Conservation (phyloP, 257 asterid species). For the Cordia subcordata region DNA sequence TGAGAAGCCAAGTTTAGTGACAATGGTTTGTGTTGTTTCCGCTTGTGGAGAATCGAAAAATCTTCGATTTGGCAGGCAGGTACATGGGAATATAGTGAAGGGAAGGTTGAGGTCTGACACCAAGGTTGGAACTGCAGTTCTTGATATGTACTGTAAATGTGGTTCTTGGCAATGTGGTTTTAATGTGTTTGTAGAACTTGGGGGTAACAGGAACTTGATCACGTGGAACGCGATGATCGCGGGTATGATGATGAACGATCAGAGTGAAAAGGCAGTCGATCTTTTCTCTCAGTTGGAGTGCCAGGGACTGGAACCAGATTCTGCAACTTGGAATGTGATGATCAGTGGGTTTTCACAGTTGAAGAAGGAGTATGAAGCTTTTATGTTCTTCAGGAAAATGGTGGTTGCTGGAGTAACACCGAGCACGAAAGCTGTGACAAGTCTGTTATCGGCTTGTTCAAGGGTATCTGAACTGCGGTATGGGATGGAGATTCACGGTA, state of each 20-base stretch:
- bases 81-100: constrained; percentile 57
- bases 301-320: constrained; percentile 54
- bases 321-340: constrained; percentile 81
- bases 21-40: constrained; percentile 57
- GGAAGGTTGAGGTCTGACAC: constrained; percentile 28
- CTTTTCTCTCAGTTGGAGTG: constrained; percentile 48
- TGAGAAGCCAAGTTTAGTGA: constrained; percentile 48
- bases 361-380: constrained; percentile 49
- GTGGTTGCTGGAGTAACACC: constrained; percentile 37
- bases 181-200: constrained; percentile 51
- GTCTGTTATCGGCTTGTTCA: constrained; percentile 67
- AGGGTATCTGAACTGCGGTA: constrained; percentile 30
- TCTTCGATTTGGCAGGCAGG: constrained; percentile 58
- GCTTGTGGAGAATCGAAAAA: constrained; percentile 57
- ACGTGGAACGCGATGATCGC: constrained; percentile 88
- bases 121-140: constrained; percentile 63
- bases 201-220: constrained; percentile 41
- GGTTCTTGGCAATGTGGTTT: constrained; percentile 62
- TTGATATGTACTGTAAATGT: constrained; percentile 84
- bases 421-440: constrained; percentile 44
- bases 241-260: constrained; percentile 69
- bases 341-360: constrained; percentile 66
- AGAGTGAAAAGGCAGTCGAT: constrained; percentile 41
- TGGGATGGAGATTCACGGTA: constrained; percentile 73
- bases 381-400: constrained; percentile 70